Conservation (phyloP, 441 rosid genomes). For the Gossypium lobatum region DNA sequence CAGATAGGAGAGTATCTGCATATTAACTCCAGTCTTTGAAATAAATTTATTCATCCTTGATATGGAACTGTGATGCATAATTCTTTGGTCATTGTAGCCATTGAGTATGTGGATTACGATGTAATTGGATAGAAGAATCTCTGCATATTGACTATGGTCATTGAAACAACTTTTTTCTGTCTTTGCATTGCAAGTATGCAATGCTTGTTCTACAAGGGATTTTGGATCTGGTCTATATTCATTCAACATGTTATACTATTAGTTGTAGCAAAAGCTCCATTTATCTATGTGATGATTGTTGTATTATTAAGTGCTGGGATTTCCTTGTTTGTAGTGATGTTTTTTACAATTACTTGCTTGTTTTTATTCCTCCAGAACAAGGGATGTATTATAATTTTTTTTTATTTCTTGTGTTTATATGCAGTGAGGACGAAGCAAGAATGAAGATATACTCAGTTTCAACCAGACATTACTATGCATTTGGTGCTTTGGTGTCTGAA, state of each 20-base stretch:
- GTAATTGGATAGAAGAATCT: not conserved
- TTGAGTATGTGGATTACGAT: not conserved
- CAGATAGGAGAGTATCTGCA: not conserved
- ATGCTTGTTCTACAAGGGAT: not conserved
- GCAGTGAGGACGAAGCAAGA: slow-evolving; percentile 85
- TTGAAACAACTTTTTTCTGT: not conserved
- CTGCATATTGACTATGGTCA: not conserved
- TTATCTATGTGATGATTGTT: not conserved
- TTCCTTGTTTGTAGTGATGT: not conserved
- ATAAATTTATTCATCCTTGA: not conserved
- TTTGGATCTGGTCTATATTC: not conserved
- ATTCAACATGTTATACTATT: not conserved
- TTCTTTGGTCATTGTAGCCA: not conserved
- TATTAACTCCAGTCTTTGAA: not conserved
- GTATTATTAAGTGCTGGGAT: not conserved
- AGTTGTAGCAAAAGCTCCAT: not conserved
- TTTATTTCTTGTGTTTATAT: not conserved
- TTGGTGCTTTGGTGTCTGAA: slow-evolving; percentile 88
- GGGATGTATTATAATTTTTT: not conserved
- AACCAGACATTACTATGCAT: slow-evolving; percentile 71
- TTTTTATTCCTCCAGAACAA: not conserved
- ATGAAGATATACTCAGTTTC: slow-evolving; percentile 89
- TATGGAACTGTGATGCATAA: not conserved
- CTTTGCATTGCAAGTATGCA: not conserved
- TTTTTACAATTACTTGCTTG: not conserved